Conservation (phyloP, 2,329 filamentous ascomycete genomes). For the Cadophora gregata region DNA sequence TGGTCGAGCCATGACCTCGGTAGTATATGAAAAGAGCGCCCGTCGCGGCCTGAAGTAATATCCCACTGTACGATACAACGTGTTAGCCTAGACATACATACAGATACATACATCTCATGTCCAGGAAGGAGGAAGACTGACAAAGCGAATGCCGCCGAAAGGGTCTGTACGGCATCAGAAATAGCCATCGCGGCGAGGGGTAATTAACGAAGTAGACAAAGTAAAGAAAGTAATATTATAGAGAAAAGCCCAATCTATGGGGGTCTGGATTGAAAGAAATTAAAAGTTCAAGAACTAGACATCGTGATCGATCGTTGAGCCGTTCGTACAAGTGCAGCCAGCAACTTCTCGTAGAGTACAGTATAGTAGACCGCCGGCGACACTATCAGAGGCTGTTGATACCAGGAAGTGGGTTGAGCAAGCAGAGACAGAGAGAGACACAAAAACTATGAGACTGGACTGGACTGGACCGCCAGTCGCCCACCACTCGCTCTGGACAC, state of each 20-base stretch:
- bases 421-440: constrained; percentile 20
- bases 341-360: constrained; percentile 20
- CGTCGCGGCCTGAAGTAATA: constrained; percentile 43
- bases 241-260: constrained; percentile 44
- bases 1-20: constrained; percentile 41
- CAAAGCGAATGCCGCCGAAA: constrained; percentile 45
- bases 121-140: constrained; percentile 29
- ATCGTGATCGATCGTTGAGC: constrained; percentile 35
- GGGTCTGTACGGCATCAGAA: constrained; percentile 41
- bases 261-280: constrained; percentile 36
- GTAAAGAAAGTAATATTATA: constrained; percentile 34
- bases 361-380: constrained; percentile 15
- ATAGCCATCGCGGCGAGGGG: constrained; percentile 39
- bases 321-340: constrained; percentile 34
- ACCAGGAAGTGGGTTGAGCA: constrained; percentile 29
- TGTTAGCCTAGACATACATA: constrained; percentile 27
- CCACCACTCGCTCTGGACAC: neutral
- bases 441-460: neutral
- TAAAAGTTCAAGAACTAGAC: constrained; percentile 35
- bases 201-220: constrained; percentile 20
- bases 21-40: constrained; percentile 42
- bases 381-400: constrained; percentile 28
- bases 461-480: neutral
- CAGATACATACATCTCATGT: neutral
- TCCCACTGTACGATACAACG: constrained; percentile 38